Evolutionary conservation across 2,329 filamentous ascomycete species (phyloP), one percentile per base, ranked within the genome.

Genomic region (Camptophora hylomeconis): DNA sequence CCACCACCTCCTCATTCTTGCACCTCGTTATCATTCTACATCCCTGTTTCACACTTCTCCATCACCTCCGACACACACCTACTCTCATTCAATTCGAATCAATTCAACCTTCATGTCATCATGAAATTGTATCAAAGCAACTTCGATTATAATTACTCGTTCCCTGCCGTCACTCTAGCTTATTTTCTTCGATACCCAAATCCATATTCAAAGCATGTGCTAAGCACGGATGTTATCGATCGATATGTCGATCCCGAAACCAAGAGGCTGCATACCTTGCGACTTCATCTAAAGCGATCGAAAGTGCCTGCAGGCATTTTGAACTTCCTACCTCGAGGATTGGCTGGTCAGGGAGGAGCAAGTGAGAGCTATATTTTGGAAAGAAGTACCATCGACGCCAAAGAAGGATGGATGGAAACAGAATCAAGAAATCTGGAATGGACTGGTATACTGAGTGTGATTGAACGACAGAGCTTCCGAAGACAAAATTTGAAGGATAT

Each of bases 131-230:
- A 63, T 44, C 61, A 65, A 44, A 61, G 56, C 42, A 60, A 58
- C 42, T 72, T 69, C 52, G 67, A 60, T 44, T 75, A 75, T 57
- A 63, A 70, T 48, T 75, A 76, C 51, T 65, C 69, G 40, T 75
- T 77, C 52, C 63, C 69, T 36, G 69, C 72, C 45, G 72, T 76
- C 31, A 70, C 71, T 26, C 63, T 77, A 36, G 72, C 72, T 50
- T 77, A 75, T 57, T 76, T 75, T 54, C 65, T 77, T 31, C 72
- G 72, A 44, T 77, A 77, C 45, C 72, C 72, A 1, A 77, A 77
- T 44, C 72, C 72, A 16, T 75, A 75, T 55, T 67, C 66, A 28
- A 67, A 61, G 34, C 72, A 77, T 58, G 72, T 77, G 41, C 58
- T 74, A 40, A 72, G 67, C 28, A 75, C 71, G 44, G 72, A 77